A percentile compares a stretch with the other conserved stretches of the same genome.
Evolutionary conservation across 2,329 filamentous ascomycete species (phyloP).

Genomic region (Monosporascus sp.): DNA sequence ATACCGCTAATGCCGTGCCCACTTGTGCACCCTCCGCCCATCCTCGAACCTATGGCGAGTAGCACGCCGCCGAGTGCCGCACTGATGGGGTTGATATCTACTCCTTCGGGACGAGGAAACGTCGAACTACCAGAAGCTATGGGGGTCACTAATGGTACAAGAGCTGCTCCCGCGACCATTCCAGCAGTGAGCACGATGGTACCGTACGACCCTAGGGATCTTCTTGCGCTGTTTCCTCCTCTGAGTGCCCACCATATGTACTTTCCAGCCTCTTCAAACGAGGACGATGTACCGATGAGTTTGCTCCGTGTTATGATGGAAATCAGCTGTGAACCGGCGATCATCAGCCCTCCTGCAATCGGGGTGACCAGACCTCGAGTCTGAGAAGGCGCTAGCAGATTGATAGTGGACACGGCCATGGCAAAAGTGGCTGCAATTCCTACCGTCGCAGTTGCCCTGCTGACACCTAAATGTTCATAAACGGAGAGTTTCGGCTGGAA

Average conservation of each 20-base stretch:
- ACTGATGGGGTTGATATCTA: conserved; percentile 25
- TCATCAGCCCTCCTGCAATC: conserved; percentile 50
- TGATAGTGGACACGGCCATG: conserved; percentile 33
- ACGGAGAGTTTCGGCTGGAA: conserved; percentile 23
- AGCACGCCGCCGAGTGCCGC: conserved; percentile 49
- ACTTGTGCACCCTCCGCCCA: conserved; percentile 63
- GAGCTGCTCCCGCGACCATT: conserved; percentile 41
- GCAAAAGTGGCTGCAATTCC: conserved; percentile 26
- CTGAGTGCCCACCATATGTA: conserved; percentile 41
- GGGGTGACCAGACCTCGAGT: conserved; percentile 35
- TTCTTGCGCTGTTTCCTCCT: conserved; percentile 18
- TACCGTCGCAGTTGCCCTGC: not conserved
- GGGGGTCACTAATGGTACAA: conserved; percentile 20
- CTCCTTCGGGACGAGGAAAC: conserved; percentile 16
- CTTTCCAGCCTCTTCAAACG: conserved; percentile 56
- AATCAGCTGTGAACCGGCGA: conserved; percentile 52
- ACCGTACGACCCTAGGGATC: conserved; percentile 30
- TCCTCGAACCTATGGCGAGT: conserved; percentile 54
- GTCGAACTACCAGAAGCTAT: conserved; percentile 19
- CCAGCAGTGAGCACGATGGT: conserved; percentile 49
- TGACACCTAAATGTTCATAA: not conserved
- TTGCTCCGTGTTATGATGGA: conserved; percentile 47
- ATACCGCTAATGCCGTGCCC: conserved; percentile 66
- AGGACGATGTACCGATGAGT: conserved; percentile 55
- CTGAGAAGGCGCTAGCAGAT: conserved; percentile 24